These are phyloP conservation scores for Pythium folliculosum DNA, from an alignment of 352 stramenopile genomes.

Conservation along the genomic window DNA sequence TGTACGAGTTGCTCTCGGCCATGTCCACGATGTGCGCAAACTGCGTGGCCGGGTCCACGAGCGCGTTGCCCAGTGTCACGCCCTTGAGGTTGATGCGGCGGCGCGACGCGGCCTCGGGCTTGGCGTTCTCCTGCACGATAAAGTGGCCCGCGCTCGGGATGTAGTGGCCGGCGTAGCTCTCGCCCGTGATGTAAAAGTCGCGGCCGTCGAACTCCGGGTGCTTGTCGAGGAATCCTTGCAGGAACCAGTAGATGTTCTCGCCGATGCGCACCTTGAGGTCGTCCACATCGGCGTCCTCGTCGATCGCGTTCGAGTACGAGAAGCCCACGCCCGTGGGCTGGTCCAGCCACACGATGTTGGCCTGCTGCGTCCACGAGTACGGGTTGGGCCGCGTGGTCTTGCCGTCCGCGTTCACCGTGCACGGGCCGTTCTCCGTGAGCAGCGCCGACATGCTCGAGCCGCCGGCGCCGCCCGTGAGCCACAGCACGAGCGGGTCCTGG, in stretches of 20 bases:
- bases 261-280: constrained; percentile 40
- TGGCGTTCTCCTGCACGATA: constrained; percentile 45
- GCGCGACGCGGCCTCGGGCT: constrained; percentile 14
- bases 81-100: constrained; percentile 54
- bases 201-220: constrained; percentile 44
- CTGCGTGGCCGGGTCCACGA: constrained; percentile 58
- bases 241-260: constrained; percentile 64
- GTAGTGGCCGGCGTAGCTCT: constrained; percentile 65
- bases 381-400: constrained; percentile 35
- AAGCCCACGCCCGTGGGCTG: constrained; percentile 46
- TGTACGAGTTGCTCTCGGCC: constrained; percentile 63
- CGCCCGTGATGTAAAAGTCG: constrained; percentile 55
- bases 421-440: constrained; percentile 63
- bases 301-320: constrained; percentile 37
- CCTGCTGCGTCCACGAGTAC: constrained; percentile 48
- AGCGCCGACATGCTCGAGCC: constrained; percentile 37
- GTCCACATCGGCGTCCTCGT: constrained; percentile 37
- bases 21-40: constrained; percentile 73
- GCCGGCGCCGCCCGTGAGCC: constrained; percentile 59
- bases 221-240: constrained; percentile 51
- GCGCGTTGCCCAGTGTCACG: constrained; percentile 73
- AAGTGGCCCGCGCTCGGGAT: constrained; percentile 43
- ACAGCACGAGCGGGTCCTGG: constrained; percentile 59
- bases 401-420: constrained; percentile 35
- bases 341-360: constrained; percentile 62